Evolutionary conservation across 306 rosid genomes (phyloP).

Genomic region (Pterocarpus santalinus): DNA sequence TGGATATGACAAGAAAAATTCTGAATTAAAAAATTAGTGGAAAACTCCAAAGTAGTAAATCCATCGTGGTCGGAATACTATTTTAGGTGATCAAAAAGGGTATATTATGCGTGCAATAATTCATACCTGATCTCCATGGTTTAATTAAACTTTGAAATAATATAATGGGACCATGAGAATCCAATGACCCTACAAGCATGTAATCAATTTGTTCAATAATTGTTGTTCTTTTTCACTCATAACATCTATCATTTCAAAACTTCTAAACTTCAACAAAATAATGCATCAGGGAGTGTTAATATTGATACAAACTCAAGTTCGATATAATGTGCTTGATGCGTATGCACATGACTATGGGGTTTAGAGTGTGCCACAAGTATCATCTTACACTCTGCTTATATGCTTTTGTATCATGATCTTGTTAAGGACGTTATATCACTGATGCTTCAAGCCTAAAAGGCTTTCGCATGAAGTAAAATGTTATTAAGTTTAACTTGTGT

Average conservation of each 20-base stretch:
- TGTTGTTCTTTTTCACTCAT: constrained; percentile 10
- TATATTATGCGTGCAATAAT: constrained; percentile 22
- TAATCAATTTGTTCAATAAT: constrained; percentile 30
- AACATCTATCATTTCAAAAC: neutral
- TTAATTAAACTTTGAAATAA: constrained; percentile 2
- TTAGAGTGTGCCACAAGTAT: neutral
- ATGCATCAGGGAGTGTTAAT: constrained; percentile 4
- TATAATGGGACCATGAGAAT: constrained; percentile 34
- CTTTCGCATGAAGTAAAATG: neutral
- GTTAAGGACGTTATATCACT: too few relatives aligned
- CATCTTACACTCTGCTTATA: neutral
- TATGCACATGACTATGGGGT: neutral
- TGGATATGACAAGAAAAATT: constrained; percentile 30
- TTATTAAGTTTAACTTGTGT: neutral
- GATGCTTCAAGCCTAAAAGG: neutral
- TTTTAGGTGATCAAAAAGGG: constrained; percentile 3
- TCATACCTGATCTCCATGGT: constrained; percentile 19
- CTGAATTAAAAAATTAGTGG: neutral
- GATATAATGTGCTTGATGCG: neutral
- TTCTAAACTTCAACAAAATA: neutral
- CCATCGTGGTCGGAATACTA: constrained; percentile 13
- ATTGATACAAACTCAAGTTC: neutral
- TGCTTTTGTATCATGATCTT: neutral
- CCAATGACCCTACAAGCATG: constrained; percentile 17
- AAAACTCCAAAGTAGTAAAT: constrained; percentile 1